Conservation (phyloP, 805 yeast genomes). For the Ogataea methanolica region DNA sequence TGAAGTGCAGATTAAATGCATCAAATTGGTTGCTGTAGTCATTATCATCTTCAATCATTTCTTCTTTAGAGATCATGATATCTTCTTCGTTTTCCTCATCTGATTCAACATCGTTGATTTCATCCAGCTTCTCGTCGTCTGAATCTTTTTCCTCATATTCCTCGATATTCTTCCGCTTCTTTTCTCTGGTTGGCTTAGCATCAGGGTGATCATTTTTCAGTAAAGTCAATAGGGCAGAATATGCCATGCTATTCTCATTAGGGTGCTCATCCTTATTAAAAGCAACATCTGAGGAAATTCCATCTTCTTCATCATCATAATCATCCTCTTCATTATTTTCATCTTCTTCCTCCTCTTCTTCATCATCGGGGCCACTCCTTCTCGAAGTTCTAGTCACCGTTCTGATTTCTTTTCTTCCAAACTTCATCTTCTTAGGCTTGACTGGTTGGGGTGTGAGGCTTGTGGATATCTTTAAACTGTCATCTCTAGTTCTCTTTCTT, state of each 20-base stretch:
- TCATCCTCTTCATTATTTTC: slow-evolving; percentile 23
- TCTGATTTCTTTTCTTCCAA: slow-evolving; percentile 61
- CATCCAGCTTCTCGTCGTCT: slow-evolving; percentile 4
- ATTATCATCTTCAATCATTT: slow-evolving; percentile 34
- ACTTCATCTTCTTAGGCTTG: slow-evolving; percentile 25
- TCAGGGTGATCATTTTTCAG: slow-evolving; percentile 20
- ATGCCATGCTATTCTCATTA: slow-evolving; percentile 21
- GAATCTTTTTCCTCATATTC: slow-evolving; percentile 13
- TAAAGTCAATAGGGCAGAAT: slow-evolving; percentile 26
- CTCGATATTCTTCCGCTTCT: slow-evolving; percentile 8
- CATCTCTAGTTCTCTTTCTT: slow-evolving; percentile 7
- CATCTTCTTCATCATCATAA: slow-evolving; percentile 18
- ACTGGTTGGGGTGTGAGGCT: not conserved
- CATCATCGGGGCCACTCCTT: slow-evolving; percentile 31
- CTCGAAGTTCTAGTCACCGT: slow-evolving; percentile 52
- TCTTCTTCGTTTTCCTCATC: slow-evolving; percentile 13
- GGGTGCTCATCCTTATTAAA: slow-evolving; percentile 8
- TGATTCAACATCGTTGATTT: slow-evolving; percentile 14
- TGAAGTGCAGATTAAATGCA: slow-evolving; percentile 77
- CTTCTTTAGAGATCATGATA: slow-evolving; percentile 29
- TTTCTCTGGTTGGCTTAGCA: slow-evolving; percentile 6
- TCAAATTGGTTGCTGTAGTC: slow-evolving; percentile 37
- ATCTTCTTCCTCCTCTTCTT: slow-evolving; percentile 26
- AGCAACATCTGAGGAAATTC: slow-evolving; percentile 6
- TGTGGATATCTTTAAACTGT: not conserved